A percentile compares a stretch with the other conserved stretches of the same genome.
These are phyloP conservation scores for Inga laurina DNA, from an alignment of 306 rosid species.

Conservation along the genomic window DNA sequence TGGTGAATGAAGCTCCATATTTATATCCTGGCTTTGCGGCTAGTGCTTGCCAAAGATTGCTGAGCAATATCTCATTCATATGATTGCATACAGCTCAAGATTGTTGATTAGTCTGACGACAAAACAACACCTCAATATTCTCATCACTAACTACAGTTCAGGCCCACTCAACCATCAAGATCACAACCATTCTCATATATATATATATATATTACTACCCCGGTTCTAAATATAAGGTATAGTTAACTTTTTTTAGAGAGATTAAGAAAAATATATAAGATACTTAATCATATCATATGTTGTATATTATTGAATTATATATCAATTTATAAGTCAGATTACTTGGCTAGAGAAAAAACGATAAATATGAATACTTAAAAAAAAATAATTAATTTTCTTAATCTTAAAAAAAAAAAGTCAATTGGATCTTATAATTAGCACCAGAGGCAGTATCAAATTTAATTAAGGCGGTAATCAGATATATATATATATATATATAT, in stretches of 20 bases:
- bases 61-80: slow-evolving; percentile 31
- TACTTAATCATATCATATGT: too few species aligned
- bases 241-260: rapidly evolving
- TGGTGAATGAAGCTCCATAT: background rate
- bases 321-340: too few species aligned
- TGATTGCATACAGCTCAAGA: slow-evolving; percentile 39
- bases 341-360: too few species aligned
- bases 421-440: too few species aligned
- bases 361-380: too few species aligned
- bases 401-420: rapidly evolving
- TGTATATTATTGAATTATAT: too few species aligned
- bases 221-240: too few species aligned
- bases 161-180: slow-evolving; percentile 31
- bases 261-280: too few species aligned
- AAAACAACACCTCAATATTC: slow-evolving; percentile 29
- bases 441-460: too few species aligned
- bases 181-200: background rate
- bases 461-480: background rate
- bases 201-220: too few species aligned
- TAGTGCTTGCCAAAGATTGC: slow-evolving; percentile 41
- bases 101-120: slow-evolving; percentile 40
- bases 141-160: slow-evolving; percentile 37
- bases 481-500: background rate
- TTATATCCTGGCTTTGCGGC: slow-evolving; percentile 33
- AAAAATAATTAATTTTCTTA: too few species aligned